Evolutionary conservation across 2,329 filamentous ascomycete genomes (phyloP), one percentile per base, ranked within the genome.

Genomic region (Nemania bipapillata): DNA sequence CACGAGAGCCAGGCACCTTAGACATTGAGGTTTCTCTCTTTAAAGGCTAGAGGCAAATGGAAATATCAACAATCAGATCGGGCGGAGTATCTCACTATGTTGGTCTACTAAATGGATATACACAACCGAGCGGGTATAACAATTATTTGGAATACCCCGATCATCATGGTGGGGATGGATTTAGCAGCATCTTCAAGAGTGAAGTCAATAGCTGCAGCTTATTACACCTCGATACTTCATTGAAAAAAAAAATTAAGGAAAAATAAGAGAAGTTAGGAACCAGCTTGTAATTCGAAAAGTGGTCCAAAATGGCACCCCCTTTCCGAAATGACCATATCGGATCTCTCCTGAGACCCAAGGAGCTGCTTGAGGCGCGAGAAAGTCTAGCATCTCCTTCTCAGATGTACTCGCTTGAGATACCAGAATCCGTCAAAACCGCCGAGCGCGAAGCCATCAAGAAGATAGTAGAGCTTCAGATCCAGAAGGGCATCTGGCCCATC

Each of bases 301-400:
- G n/a, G 26, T 17, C 47, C 37, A 56, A 63, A 30, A 78, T 78
- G 76, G 69, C 76, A 4, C 75, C 77, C n/a, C 90, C 89, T 57
- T 92, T 91, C 80, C 86, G 91, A 76, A 90, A 90, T 68, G 91
- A 93, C 80, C 91, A 93, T 72, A 85, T 92, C 69, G 91, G 91
- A 57, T 92, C 90, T 15, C 83, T 93, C 35, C 86, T 92, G 66
- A 89, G 91, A 35, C 90, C 91, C 0, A 79, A 87, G 60, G 80
- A 85, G 59, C 85, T 93, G 28, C 83, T 91, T 15, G 82, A 87
- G 54, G 86, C 86, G 55, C 84, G 91, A 79, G 81, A 84, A 72
- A 78, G 86, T 77, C 79, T 85, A 67, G 83, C 83, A 87, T 75
- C 84, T 17, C 73, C 75, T 17, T 75, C 75, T 17, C 74, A 76